A percentile compares a stretch with the other conserved stretches of the same genome.
These are phyloP conservation scores for Achaetomiella virescens DNA, from an alignment of 495 filamentous ascomycete genomes.

Conservation along the genomic window DNA sequence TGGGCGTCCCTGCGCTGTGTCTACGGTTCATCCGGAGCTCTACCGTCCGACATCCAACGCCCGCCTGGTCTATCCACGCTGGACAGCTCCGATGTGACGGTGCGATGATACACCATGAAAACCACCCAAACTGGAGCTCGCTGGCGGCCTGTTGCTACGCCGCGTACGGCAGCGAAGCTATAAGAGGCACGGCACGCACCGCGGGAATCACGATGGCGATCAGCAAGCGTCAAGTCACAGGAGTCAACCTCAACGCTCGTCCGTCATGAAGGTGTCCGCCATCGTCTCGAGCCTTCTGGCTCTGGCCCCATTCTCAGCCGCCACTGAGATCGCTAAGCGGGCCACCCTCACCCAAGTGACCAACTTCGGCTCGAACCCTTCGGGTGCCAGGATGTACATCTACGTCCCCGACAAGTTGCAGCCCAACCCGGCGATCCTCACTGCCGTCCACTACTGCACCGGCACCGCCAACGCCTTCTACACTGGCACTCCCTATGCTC, in stretches of 20 bases:
- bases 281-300: slow-evolving; percentile 25
- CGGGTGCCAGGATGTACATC: slow-evolving; percentile 34
- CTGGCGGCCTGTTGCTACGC: too few relatives aligned
- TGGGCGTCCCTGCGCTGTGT: not conserved
- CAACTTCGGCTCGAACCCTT: slow-evolving; percentile 37
- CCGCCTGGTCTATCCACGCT: not conserved
- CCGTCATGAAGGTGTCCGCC: slow-evolving; percentile 27
- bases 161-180: not conserved
- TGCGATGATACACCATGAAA: not conserved
- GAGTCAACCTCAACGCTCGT: not conserved
- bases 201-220: not conserved
- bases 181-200: not conserved
- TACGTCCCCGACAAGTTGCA: slow-evolving; percentile 35
- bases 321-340: slow-evolving; percentile 19
- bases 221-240: not conserved
- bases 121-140: too few relatives aligned
- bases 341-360: slow-evolving; percentile 33
- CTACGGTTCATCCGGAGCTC: slow-evolving; percentile 19
- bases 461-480: slow-evolving; percentile 48
- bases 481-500: slow-evolving; percentile 40
- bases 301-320: slow-evolving; percentile 15
- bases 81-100: not conserved
- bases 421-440: slow-evolving; percentile 38
- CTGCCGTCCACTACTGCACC: slow-evolving; percentile 51
- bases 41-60: slow-evolving; percentile 7